These are phyloP conservation scores for Volutella citrinella DNA, from an alignment of 2,329 filamentous ascomycete genomes.

Conservation along the genomic window DNA sequence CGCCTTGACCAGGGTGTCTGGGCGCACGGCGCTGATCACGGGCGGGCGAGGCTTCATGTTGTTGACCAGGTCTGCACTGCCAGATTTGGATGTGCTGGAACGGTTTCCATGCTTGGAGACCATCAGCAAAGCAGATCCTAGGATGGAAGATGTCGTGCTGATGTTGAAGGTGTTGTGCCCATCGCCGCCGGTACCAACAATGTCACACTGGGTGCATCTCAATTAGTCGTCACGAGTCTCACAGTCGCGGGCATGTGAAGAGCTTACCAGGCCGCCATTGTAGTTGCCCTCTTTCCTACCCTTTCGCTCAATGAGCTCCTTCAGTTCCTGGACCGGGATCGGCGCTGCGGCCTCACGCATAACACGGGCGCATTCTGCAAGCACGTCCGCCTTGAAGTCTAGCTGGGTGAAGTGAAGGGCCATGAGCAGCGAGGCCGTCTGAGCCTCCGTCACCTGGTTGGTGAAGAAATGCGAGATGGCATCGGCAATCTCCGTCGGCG, in stretches of 20 bases:
- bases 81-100: conserved; percentile 91
- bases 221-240: too few species aligned
- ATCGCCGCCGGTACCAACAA: conserved; percentile 96
- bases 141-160: conserved; percentile 88
- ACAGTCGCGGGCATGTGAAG: not conserved
- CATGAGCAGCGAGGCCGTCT: conserved; percentile 83
- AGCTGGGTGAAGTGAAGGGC: conserved; percentile 87
- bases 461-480: conserved; percentile 91
- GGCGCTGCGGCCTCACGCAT: conserved; percentile 79
- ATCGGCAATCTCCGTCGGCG: conserved; percentile 79
- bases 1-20: conserved; percentile 66
- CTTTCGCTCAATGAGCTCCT: conserved; percentile 56
- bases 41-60: conserved; percentile 70
- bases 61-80: conserved; percentile 86
- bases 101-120: conserved; percentile 95
- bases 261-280: conserved; percentile 73
- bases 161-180: conserved; percentile 98
- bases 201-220: conserved; percentile 65
- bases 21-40: conserved; percentile 70
- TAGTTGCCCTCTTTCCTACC: conserved; percentile 71
- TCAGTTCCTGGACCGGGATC: conserved; percentile 64
- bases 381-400: conserved; percentile 79
- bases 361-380: conserved; percentile 76
- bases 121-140: conserved; percentile 80
- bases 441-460: conserved; percentile 81